These are phyloP conservation scores for Scutellaria galericulata DNA, from an alignment of 257 asterid genomes.

Conservation along the genomic window DNA sequence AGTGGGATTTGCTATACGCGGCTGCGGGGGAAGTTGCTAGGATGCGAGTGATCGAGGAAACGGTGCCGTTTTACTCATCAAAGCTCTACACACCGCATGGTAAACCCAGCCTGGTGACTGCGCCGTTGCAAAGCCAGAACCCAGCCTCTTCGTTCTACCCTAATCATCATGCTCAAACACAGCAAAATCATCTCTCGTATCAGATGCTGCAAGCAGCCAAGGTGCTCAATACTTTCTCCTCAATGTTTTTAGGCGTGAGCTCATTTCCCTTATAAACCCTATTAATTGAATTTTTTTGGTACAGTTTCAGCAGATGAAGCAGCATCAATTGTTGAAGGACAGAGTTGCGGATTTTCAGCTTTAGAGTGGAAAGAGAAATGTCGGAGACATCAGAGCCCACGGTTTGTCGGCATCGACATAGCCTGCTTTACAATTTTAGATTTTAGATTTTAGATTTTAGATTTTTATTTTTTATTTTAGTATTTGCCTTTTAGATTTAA, in stretches of 20 bases:
- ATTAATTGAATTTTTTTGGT: too few species aligned
- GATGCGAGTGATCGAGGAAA: slow-evolving; percentile 53
- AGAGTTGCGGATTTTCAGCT: slow-evolving; percentile 32
- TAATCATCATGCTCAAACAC: slow-evolving; percentile 21
- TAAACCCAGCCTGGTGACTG: slow-evolving; percentile 38
- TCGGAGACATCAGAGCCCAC: slow-evolving; percentile 13
- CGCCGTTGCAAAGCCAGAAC: slow-evolving; percentile 19
- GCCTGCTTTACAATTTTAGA: slow-evolving; percentile 41
- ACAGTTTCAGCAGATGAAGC: slow-evolving; percentile 48
- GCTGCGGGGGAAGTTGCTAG: slow-evolving; percentile 67
- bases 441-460: too few species aligned
- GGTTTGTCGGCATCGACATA: slow-evolving; percentile 35
- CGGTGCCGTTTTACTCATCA: slow-evolving; percentile 42
- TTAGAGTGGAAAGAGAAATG: slow-evolving; percentile 41
- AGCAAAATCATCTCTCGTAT: slow-evolving; percentile 33
- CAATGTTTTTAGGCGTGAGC: neutral
- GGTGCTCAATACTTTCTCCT: slow-evolving; percentile 23
- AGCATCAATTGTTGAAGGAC: slow-evolving; percentile 41
- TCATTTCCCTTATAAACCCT: neutral
- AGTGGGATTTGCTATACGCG: slow-evolving; percentile 43
- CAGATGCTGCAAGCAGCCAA: slow-evolving; percentile 55
- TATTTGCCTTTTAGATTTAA: too few species aligned
- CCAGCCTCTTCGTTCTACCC: slow-evolving; percentile 32
- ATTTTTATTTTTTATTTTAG: too few species aligned
- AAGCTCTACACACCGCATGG: slow-evolving; percentile 30